Evolutionary conservation across 345 rosid genomes (phyloP).

Genomic region (Arabidopsis suecica): DNA sequence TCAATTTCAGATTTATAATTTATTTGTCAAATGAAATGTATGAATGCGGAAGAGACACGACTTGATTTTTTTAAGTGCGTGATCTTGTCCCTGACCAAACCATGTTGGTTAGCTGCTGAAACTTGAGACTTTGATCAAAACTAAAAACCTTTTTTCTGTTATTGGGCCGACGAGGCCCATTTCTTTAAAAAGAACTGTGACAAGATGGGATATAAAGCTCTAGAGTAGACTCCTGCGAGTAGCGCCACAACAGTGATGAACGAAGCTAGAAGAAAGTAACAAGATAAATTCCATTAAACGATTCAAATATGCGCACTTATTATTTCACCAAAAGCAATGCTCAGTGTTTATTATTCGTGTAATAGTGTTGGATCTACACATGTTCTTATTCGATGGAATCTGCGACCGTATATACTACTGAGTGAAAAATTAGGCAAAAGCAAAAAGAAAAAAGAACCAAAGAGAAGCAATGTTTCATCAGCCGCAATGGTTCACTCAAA

Average conservation of each 20-base stretch:
- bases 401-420: slow-evolving; percentile 8
- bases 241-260: not conserved
- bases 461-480: slow-evolving; percentile 20
- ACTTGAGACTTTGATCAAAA: not conserved
- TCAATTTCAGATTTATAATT: not conserved
- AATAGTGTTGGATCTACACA: slow-evolving; percentile 31
- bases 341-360: slow-evolving; percentile 22
- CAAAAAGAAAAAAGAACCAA: not conserved
- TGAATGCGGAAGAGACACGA: slow-evolving; percentile 32
- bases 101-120: not conserved
- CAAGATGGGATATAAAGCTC: not conserved
- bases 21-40: not conserved
- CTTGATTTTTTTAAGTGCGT: not conserved
- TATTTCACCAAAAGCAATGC: slow-evolving; percentile 24
- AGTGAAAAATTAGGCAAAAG: slow-evolving; percentile 11
- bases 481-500: slow-evolving; percentile 29
- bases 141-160: not conserved
- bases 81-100: not conserved
- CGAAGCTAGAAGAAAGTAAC: not conserved
- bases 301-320: not conserved
- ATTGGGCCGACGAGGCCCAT: slow-evolving; percentile 1
- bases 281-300: not conserved
- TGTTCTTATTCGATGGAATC: slow-evolving; percentile 27
- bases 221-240: not conserved
- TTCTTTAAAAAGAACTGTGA: not conserved